A percentile compares a stretch with the other conserved stretches of the same genome.
phyloP scores from a whole-genome alignment of 257 asterid species.

The Mentha longifolia region DNA sequence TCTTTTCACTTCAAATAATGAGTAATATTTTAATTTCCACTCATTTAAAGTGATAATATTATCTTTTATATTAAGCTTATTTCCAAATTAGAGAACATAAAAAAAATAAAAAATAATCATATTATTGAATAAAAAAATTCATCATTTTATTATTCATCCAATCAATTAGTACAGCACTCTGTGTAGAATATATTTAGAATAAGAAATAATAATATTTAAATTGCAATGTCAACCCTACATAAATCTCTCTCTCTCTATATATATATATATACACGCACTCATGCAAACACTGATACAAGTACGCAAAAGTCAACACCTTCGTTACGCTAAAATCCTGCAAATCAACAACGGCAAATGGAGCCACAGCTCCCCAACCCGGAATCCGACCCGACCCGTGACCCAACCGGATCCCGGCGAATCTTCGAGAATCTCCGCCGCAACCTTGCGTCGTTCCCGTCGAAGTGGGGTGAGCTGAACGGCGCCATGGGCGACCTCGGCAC shows the following conservation, averaged over 20 bases:
- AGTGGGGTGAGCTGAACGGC: slow-evolving; percentile 74
- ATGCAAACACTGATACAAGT: too few relatives aligned
- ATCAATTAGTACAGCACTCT: too few relatives aligned
- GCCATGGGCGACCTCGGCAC: slow-evolving; percentile 94
- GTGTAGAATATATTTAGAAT: background rate
- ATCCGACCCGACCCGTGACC: slow-evolving; percentile 22
- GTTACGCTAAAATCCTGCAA: background rate
- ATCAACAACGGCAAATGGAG: slow-evolving; percentile 27
- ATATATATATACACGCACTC: background rate
- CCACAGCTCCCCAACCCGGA: slow-evolving; percentile 14
- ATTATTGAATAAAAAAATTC: too few relatives aligned
- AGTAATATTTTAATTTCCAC: too few relatives aligned
- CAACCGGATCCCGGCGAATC: slow-evolving; percentile 1
- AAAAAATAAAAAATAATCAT: too few relatives aligned
- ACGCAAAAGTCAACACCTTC: too few relatives aligned
- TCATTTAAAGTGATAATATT: too few relatives aligned
- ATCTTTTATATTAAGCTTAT: too few relatives aligned
- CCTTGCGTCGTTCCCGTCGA: slow-evolving; percentile 47
- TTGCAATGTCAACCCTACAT: background rate
- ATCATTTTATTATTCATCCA: too few relatives aligned
- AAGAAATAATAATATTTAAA: background rate
- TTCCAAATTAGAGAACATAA: too few relatives aligned
- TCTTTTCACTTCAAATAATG: too few relatives aligned
- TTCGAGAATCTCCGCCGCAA: slow-evolving; percentile 45
- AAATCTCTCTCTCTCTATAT: background rate